Evolutionary conservation across 768 basidiomycete species (phyloP).

Genomic region (Mrakia blollopis): DNA sequence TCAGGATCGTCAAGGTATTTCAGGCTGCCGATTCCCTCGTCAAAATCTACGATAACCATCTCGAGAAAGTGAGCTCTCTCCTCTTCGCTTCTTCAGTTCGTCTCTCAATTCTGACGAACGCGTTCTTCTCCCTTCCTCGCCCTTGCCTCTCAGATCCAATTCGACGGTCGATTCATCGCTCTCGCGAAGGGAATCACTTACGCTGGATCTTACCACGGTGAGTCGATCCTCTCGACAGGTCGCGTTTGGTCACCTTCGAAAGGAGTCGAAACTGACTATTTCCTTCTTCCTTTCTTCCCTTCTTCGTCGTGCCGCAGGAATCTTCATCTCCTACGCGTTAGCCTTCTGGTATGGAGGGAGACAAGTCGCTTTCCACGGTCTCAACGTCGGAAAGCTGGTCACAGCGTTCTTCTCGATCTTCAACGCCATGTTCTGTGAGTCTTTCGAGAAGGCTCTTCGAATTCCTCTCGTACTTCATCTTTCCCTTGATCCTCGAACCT

Average conservation of each 20-base stretch:
- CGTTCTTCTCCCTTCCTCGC: constrained; percentile 13
- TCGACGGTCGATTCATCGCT: constrained; percentile 29
- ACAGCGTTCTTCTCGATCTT: constrained; percentile 31
- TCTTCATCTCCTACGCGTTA: constrained; percentile 21
- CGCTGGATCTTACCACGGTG: constrained; percentile 13
- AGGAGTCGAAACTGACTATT: background rate
- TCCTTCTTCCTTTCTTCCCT: background rate
- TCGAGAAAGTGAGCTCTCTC: background rate
- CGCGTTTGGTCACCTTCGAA: too few relatives aligned
- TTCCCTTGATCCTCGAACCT: background rate
- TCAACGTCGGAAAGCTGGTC: constrained; percentile 37
- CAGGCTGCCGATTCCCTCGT: constrained; percentile 21
- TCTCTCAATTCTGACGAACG: constrained; percentile 14
- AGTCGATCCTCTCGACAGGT: background rate
- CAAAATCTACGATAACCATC: constrained; percentile 23
- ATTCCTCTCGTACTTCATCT: background rate
- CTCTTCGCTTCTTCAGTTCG: constrained; percentile 1
- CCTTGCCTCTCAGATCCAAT: constrained; percentile 33
- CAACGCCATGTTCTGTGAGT: constrained; percentile 19
- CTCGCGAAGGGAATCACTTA: constrained; percentile 25
- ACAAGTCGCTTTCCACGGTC: constrained; percentile 35
- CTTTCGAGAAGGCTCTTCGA: constrained; percentile 32
- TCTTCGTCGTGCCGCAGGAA: background rate
- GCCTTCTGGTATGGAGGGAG: constrained; percentile 39
- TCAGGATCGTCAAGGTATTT: constrained; percentile 40